Evolutionary conservation across 2,329 filamentous ascomycete species (phyloP).

Genomic region (Pseudocercospora vitis): DNA sequence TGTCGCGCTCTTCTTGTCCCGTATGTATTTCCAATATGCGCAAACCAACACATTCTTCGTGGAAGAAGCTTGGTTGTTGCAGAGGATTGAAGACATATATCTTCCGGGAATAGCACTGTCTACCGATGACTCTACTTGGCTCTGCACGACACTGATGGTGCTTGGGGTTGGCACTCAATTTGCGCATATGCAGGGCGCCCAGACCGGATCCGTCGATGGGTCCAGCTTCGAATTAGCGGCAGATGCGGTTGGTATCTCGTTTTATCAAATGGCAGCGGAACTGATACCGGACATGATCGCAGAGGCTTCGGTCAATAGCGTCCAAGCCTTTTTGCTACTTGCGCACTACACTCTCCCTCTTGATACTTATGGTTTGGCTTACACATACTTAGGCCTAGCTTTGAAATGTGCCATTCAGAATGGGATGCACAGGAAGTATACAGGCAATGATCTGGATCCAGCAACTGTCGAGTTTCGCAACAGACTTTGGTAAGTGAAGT

Average conservation of each 20-base stretch:
- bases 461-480: conserved; percentile 41
- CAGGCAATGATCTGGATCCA: conserved; percentile 46
- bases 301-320: conserved; percentile 55
- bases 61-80: conserved; percentile 44
- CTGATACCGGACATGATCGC: conserved; percentile 59
- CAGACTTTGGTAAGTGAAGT: conserved; percentile 24
- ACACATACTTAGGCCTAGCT: conserved; percentile 58
- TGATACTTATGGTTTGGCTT: conserved; percentile 57
- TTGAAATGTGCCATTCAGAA: conserved; percentile 61
- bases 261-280: conserved; percentile 58
- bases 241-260: conserved; percentile 50
- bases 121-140: conserved; percentile 42
- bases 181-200: conserved; percentile 35
- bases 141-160: conserved; percentile 41
- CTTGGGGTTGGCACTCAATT: conserved; percentile 48
- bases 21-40: conserved; percentile 47
- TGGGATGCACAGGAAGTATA: conserved; percentile 55
- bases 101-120: conserved; percentile 39
- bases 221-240: conserved; percentile 35
- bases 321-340: conserved; percentile 58
- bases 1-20: conserved; percentile 46
- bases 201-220: conserved; percentile 13
- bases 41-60: conserved; percentile 48
- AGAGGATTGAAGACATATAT: conserved; percentile 44
- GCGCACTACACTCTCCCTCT: conserved; percentile 58